Percentiles rank a stretch among this genome's conserved stretches.
phyloP scores from a whole-genome alignment of 768 basidiomycete species.

The Floccularia luteovirens region DNA sequence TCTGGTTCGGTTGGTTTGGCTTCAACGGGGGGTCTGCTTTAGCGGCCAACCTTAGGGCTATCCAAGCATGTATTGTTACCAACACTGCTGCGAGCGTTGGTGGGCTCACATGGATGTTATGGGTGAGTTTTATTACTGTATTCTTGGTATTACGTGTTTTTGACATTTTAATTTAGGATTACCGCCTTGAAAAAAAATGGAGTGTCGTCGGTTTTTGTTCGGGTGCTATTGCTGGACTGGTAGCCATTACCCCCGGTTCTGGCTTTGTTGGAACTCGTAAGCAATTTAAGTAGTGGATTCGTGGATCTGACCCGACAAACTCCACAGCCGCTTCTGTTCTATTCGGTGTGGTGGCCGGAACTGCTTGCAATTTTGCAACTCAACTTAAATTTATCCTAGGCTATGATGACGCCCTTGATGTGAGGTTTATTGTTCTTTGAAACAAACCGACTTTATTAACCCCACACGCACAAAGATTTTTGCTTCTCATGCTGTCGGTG shows the following conservation, averaged over 20 bases:
- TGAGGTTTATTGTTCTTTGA: constrained; percentile 21
- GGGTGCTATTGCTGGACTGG: constrained; percentile 85
- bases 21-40: constrained; percentile 94
- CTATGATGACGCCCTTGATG: constrained; percentile 80
- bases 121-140: constrained; percentile 37
- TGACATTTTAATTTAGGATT: constrained; percentile 48
- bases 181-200: constrained; percentile 90
- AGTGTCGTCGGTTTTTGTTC: constrained; percentile 92
- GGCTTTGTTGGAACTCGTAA: constrained; percentile 74
- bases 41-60: constrained; percentile 81
- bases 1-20: constrained; percentile 96
- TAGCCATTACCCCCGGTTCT: constrained; percentile 83
- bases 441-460: neutral
- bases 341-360: constrained; percentile 81
- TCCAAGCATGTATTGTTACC: constrained; percentile 87
- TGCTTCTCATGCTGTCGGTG: constrained; percentile 76
- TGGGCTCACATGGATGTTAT: constrained; percentile 88
- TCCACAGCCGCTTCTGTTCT: constrained; percentile 66
- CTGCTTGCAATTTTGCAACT: constrained; percentile 91
- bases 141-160: neutral
- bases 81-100: constrained; percentile 89
- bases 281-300: constrained; percentile 14
- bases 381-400: constrained; percentile 79
- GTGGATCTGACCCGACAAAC: neutral
- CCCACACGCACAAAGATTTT: constrained; percentile 57